These are phyloP conservation scores for Liquidambar formosana DNA, from an alignment of 164 flowering plant genomes.

Conservation along the genomic window DNA sequence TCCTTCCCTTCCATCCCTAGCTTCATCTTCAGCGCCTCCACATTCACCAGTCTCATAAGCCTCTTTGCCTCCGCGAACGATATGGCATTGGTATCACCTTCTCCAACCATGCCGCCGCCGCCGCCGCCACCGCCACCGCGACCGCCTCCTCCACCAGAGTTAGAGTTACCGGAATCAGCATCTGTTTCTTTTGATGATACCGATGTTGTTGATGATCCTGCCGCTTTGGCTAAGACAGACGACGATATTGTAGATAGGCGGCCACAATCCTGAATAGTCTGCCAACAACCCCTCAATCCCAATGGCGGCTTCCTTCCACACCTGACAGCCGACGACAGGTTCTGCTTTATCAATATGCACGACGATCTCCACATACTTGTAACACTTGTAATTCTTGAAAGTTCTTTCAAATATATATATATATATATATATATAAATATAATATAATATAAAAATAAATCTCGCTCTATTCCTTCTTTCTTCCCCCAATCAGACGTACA, in stretches of 20 bases:
- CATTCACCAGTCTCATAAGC: slow-evolving; percentile 83
- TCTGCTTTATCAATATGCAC: no score
- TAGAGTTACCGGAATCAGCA: not conserved
- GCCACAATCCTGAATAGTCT: slow-evolving; percentile 1
- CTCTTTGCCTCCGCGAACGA: slow-evolving; percentile 70
- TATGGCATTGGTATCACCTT: slow-evolving; percentile 18
- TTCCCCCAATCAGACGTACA: no score
- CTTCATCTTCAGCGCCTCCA: slow-evolving; percentile 70
- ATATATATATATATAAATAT: no score
- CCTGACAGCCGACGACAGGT: not conserved
- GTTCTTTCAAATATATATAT: no score
- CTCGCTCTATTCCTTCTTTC: no score
- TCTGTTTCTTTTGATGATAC: not conserved
- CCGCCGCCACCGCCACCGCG: not conserved
- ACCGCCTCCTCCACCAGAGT: not conserved
- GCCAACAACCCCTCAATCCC: slow-evolving; percentile 2
- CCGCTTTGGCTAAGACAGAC: not conserved
- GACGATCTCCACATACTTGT: no score
- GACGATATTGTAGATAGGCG: not conserved
- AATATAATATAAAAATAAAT: no score
- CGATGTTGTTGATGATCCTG: not conserved
- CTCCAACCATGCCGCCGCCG: slow-evolving; percentile 1
- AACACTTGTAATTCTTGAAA: no score
- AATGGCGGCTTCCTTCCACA: slow-evolving; percentile 3
- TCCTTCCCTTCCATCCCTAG: slow-evolving; percentile 64